Conservation (phyloP, 164 flowering plant species). For the Macadamia tetraphylla region DNA sequence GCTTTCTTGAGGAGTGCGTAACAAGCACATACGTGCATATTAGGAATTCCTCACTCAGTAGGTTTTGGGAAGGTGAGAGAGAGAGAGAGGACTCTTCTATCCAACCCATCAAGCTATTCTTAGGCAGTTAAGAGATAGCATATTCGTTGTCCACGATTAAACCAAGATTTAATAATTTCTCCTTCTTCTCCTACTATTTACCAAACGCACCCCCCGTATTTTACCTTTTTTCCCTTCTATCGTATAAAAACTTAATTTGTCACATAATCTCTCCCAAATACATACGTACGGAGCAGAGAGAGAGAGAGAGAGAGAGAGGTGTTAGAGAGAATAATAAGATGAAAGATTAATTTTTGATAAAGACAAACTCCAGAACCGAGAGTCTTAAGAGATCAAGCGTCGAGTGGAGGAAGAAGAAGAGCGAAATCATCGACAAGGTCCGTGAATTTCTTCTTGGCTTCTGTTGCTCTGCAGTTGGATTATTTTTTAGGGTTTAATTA, state of each 20-base stretch:
- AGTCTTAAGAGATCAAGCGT: slow-evolving; percentile 7
- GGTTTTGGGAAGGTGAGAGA: no score
- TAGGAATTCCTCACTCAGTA: no score
- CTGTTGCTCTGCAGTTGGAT: neutral
- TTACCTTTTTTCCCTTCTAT: no score
- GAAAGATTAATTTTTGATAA: no score
- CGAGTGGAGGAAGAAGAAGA: neutral
- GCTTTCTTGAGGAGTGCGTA: no score
- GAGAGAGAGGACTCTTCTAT: neutral
- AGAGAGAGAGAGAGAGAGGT: neutral
- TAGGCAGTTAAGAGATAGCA: slow-evolving; percentile 25
- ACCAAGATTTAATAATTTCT: slow-evolving; percentile 2
- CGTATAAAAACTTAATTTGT: neutral
- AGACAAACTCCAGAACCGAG: neutral
- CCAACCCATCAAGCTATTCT: slow-evolving; percentile 37
- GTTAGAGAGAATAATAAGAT: no score
- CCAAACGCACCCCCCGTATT: neutral
- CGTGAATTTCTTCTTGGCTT: slow-evolving; percentile 9
- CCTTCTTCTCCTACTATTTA: neutral
- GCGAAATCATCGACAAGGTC: slow-evolving; percentile 12
- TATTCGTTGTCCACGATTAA: slow-evolving; percentile 20
- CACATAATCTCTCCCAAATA: neutral
- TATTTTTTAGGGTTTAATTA: neutral
- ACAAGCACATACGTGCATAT: no score
- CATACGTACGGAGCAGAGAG: neutral